Conservation (phyloP, 2,329 filamentous ascomycete genomes). For the Hymenoscyphus scutula region DNA sequence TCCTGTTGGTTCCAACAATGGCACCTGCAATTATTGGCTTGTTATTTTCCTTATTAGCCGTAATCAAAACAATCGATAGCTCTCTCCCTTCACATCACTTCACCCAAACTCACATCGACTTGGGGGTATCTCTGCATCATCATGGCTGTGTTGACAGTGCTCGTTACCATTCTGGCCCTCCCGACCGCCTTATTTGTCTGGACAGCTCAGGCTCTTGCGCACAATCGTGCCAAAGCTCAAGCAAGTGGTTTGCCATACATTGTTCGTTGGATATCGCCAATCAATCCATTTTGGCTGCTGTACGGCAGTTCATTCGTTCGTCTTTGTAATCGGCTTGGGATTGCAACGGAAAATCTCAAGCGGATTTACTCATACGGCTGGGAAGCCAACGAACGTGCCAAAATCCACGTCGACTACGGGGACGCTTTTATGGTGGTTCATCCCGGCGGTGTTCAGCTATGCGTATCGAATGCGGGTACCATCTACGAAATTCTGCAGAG, state of each 20-base stretch:
- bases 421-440: conserved; percentile 8
- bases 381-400: conserved; percentile 4
- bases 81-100: too few relatives aligned
- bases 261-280: not conserved
- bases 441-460: not conserved
- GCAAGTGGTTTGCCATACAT: not conserved
- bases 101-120: too few relatives aligned
- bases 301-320: not conserved
- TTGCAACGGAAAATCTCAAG: not conserved
- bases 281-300: conserved; percentile 7
- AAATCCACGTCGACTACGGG: not conserved
- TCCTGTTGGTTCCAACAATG: too few relatives aligned
- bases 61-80: too few relatives aligned
- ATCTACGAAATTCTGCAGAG: not conserved
- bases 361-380: not conserved
- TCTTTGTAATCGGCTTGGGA: not conserved
- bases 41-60: too few relatives aligned
- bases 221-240: not conserved
- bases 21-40: too few relatives aligned
- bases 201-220: not conserved
- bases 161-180: not conserved
- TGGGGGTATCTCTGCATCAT: not conserved
- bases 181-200: not conserved
- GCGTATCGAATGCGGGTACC: conserved; percentile 1
- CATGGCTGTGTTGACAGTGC: not conserved